Base-by-base conservation (phyloP, 148 eudicot species). In the Cornus florida region DNA sequence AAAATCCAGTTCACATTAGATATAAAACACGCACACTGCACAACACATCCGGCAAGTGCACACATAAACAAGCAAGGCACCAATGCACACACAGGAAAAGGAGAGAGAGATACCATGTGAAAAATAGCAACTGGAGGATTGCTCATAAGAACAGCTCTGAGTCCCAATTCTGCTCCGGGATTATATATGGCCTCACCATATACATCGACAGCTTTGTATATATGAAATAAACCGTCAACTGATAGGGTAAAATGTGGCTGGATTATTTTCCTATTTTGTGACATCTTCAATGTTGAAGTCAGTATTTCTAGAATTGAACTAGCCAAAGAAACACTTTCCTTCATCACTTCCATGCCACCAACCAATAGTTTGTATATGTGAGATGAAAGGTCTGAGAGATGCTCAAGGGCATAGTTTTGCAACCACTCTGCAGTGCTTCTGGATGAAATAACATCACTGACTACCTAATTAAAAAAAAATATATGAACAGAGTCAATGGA, bases 211-310 rank as follows among this genome's bases (percentile, higher is more conserved):
- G 87, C 90, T 88, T 90, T 78, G 75, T 81, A 90, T 56, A 93
- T 71, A 43, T 87, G 82, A 78, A 78, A 89, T 72, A 91, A 85
- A 82, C 89, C 89, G 78, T 88, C 88, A 75, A 78, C 43, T 31
- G 98, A 92, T 67, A 85, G 81, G 32, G 92, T 90, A 83, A 93
- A 82, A 87, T 88, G 97, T 62, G 98, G 92, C 76, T 89, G 91
- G 79, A 76, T 75, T 60, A 90, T 80, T 48, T 87, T 81, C 79
- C 91, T 80, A 82, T 90, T 82, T 70, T 89, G 97, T 71, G 98
- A 96, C 66, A 91, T 75, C 90, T 87, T 84, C 83, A 96, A 80
- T 65, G 89, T 81, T 43, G 83, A 79, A 43, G 56, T 73, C 75
- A 93, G 69, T 77, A 87, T 78, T 84, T 87, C 73, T 67, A 96